phyloP scores from a whole-genome alignment of 257 asterid species.

The Mentha longifolia region DNA sequence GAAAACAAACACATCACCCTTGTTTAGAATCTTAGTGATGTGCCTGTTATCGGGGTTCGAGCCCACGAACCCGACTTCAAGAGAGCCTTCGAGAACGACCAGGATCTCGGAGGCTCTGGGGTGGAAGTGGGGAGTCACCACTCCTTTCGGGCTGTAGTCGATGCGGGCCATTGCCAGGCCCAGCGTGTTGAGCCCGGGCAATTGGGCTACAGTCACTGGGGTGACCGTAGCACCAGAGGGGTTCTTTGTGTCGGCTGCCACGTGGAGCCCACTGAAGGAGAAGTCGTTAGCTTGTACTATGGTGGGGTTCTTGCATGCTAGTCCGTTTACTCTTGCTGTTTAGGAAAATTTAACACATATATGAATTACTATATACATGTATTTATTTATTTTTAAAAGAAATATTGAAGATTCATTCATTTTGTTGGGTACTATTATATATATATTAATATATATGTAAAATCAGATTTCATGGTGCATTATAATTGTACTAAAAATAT shows the following conservation, averaged over 20 bases:
- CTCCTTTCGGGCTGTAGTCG: neutral
- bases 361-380: too few relatives aligned
- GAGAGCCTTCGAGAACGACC: neutral
- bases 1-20: slow-evolving; percentile 18
- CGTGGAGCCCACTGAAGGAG: slow-evolving; percentile 15
- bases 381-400: too few relatives aligned
- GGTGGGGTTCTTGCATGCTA: neutral
- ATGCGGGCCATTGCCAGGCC: slow-evolving; percentile 3
- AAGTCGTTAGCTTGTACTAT: slow-evolving; percentile 6
- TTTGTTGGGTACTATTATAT: too few relatives aligned
- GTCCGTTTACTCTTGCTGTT: neutral
- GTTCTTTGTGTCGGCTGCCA: slow-evolving; percentile 8
- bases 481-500: too few relatives aligned
- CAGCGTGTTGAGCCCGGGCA: slow-evolving; percentile 14
- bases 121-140: slow-evolving; percentile 7
- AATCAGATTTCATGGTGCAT: too few relatives aligned
- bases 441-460: too few relatives aligned
- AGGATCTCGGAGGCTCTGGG: slow-evolving; percentile 14
- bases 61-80: neutral
- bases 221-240: neutral
- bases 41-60: neutral
- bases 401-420: too few relatives aligned
- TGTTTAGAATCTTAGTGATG: neutral
- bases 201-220: neutral
- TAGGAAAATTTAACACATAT: too few relatives aligned